These are phyloP conservation scores for Vitis hybrid DNA, from an alignment of 177 flowering plant genomes.

Conservation along the genomic window DNA sequence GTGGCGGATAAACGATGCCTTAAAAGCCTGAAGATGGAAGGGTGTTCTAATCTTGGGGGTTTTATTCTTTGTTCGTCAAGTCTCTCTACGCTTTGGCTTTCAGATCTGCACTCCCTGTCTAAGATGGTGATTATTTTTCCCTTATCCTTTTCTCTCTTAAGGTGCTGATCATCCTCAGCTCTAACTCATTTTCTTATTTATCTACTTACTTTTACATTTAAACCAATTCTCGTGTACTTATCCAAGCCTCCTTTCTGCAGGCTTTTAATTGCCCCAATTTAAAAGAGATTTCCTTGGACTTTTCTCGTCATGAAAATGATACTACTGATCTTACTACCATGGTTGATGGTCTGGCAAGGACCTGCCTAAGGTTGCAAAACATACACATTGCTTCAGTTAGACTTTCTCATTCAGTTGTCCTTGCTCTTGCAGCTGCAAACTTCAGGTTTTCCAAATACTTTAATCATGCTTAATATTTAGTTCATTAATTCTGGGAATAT, in stretches of 20 bases:
- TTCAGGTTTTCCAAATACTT: conserved; percentile 55
- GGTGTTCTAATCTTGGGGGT: conserved; percentile 79
- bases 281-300: conserved; percentile 82
- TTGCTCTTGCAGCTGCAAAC: conserved; percentile 81
- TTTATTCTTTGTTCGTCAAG: conserved; percentile 66
- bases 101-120: conserved; percentile 75
- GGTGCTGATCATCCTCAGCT: background rate
- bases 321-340: conserved; percentile 67
- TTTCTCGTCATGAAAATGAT: conserved; percentile 78
- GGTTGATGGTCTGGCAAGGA: conserved; percentile 73
- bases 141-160: background rate
- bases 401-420: conserved; percentile 79
- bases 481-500: background rate
- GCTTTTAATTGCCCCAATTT: conserved; percentile 81
- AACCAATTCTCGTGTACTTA: background rate
- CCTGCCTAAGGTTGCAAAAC: conserved; percentile 75
- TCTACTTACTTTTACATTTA: background rate
- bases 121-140: conserved; percentile 61
- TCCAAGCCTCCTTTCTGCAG: conserved; percentile 30
- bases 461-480: too few species aligned
- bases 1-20: conserved; percentile 80
- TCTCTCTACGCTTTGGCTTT: conserved; percentile 86
- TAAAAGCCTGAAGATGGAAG: conserved; percentile 85
- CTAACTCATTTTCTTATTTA: background rate
- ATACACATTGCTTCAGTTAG: conserved; percentile 80